Percentiles rank a stretch among this genome's conserved stretches.
Conservation (phyloP, 2,329 filamentous ascomycete species). For the Colletotrichum siamense region DNA sequence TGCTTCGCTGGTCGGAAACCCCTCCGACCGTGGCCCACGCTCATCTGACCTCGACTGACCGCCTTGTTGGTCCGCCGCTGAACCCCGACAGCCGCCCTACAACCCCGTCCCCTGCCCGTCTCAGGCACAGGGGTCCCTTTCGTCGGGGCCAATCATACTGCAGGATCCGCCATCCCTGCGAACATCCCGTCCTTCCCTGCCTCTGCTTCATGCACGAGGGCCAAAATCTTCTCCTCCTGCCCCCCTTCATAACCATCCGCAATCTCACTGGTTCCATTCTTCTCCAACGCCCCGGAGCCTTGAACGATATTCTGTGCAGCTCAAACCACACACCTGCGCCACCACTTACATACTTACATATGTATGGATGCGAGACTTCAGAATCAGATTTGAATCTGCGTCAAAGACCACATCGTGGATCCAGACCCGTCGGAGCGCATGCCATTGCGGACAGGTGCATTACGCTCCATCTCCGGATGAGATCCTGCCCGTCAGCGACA, state of each 20-base stretch:
- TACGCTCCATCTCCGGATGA: neutral
- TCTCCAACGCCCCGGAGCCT: neutral
- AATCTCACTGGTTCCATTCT: constrained; percentile 7
- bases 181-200: constrained; percentile 15
- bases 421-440: neutral
- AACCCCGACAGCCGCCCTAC: constrained; percentile 14
- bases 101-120: constrained; percentile 1
- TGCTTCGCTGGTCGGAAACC: neutral
- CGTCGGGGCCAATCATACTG: neutral
- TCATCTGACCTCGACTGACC: constrained; percentile 22
- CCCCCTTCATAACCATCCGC: neutral
- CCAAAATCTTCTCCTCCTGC: constrained; percentile 9
- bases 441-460: neutral
- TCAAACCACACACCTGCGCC: neutral
- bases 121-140: constrained; percentile 8
- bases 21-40: constrained; percentile 4
- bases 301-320: neutral
- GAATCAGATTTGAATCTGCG: neutral
- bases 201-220: constrained; percentile 15
- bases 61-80: constrained; percentile 3
- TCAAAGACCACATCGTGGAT: neutral
- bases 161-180: constrained; percentile 7
- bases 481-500: neutral
- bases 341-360: neutral
- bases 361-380: neutral